Conservation (phyloP, 164 flowering plant species). For the Vitis amurensis region DNA sequence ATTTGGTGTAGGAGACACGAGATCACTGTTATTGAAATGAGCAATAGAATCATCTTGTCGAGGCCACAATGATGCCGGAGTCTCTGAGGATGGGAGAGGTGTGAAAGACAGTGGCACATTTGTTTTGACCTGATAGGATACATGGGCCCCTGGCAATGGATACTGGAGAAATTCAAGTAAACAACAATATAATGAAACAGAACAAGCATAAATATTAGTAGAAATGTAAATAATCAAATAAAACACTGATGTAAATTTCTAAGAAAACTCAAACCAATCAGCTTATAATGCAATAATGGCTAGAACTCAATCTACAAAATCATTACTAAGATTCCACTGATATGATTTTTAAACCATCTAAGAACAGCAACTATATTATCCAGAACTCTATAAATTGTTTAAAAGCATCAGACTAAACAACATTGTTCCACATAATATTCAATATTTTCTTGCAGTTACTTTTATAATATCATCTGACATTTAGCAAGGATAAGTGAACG, state of each 20-base stretch:
- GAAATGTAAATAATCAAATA: not conserved
- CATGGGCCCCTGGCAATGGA: conserved; percentile 29
- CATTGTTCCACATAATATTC: not conserved
- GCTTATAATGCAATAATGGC: not conserved
- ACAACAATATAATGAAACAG: not conserved
- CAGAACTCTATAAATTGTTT: not conserved
- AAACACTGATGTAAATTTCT: not conserved
- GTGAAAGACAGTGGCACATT: conserved; percentile 25
- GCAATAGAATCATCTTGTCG: conserved; percentile 29
- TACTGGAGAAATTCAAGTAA: conserved; percentile 23
- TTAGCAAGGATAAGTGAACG: not conserved
- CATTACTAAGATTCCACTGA: too few relatives aligned
- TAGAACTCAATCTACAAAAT: too few relatives aligned
- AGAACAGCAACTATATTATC: not conserved
- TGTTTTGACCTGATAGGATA: conserved; percentile 30
- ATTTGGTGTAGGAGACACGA: conserved; percentile 20
- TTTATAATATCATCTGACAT: not conserved
- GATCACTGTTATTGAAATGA: conserved; percentile 16
- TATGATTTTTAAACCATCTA: not conserved
- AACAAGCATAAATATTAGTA: not conserved
- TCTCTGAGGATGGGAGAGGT: conserved; percentile 26
- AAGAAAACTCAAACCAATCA: not conserved
- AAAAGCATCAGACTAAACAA: not conserved
- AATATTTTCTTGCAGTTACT: not conserved
- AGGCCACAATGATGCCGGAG: conserved; percentile 31